phyloP scores from a whole-genome alignment of 2,329 filamentous ascomycete species.

The Diaporthe sp. region DNA sequence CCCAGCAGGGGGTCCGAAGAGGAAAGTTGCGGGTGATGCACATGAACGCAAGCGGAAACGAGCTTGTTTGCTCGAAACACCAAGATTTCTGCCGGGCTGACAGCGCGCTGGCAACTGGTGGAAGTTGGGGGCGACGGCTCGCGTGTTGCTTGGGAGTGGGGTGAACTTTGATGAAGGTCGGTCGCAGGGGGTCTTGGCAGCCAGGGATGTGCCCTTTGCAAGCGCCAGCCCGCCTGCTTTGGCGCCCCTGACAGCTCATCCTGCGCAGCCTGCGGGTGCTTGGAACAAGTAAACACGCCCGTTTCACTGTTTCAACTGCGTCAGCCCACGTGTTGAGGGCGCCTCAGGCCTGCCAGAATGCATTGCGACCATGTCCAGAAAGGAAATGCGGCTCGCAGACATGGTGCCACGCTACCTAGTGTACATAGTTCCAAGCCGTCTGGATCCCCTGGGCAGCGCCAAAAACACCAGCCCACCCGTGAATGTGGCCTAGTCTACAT shows the following conservation, averaged over 20 bases:
- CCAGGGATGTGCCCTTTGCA: conserved; percentile 13
- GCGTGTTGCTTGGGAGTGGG: conserved; percentile 8
- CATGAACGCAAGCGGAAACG: conserved; percentile 3
- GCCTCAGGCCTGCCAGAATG: background rate
- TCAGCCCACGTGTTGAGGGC: conserved; percentile 11
- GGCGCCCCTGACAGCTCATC: conserved; percentile 7
- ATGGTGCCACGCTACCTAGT: background rate
- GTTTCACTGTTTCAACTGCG: conserved; percentile 11
- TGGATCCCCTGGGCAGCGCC: conserved; percentile 23
- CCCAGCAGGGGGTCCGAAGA: background rate
- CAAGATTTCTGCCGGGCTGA: conserved; percentile 21
- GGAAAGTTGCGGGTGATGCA: conserved; percentile 21
- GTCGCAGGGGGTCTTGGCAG: conserved; percentile 35
- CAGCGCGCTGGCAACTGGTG: conserved; percentile 29
- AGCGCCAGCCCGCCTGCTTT: background rate
- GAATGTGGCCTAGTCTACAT: background rate
- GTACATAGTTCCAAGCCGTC: background rate
- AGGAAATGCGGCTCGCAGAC: background rate
- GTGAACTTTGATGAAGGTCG: conserved; percentile 29
- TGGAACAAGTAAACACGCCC: background rate
- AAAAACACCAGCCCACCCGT: background rate
- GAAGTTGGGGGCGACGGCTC: conserved; percentile 23
- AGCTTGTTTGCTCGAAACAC: conserved; percentile 36
- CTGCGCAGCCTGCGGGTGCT: background rate
- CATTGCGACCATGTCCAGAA: background rate